Base-by-base conservation (phyloP, 805 yeast species). In the Komagataella phaffii region DNA sequence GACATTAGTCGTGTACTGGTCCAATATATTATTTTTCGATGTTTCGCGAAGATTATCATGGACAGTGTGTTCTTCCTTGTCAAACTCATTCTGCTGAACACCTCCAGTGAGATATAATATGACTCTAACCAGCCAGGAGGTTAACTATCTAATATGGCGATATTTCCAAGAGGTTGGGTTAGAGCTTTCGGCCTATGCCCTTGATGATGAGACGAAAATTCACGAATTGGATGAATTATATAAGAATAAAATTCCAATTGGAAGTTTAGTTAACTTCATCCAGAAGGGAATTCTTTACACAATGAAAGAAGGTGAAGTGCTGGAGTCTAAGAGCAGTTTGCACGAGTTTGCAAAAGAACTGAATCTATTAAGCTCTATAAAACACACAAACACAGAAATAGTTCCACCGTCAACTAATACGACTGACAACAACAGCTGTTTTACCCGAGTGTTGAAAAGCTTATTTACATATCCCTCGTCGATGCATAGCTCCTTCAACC, bases 81-180 rank as follows among this genome's bases (percentile, higher is more conserved):
- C 40, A 21, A 21, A 21, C 23, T 17, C 17, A 10, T 24, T 24
- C 7, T 24, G 7, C 10, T 30, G 40, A 30, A 30, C 40, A 30
- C 40, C 12, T 30, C 12, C 40, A 30, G 40, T 30, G 40, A 14
- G 40, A 30, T 14, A 30, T 8, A 40, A 45, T 5, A 88, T 88
- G 96, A 84, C 95, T 23, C 69, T 91, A 49, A 78, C 93, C 4
- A 83, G 93, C 52, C 80, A 77, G 53, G 95, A 89, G 66, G 76
- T 91, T 51, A 93, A 91, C 70, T 91, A 91, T 63, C 75, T 93
- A 58, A 79, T 91, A 51, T 93, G 96, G 96, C 70, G 97, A 55
- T 93, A 91, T 61, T 73, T 89, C 44, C 96, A 88, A 61, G 98
- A 93, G 64, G 72, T 83, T 5, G 95, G 95, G 2, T 72, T 75